These are phyloP conservation scores for Annona squamosa DNA, from an alignment of 164 flowering plant genomes.

Conservation along the genomic window DNA sequence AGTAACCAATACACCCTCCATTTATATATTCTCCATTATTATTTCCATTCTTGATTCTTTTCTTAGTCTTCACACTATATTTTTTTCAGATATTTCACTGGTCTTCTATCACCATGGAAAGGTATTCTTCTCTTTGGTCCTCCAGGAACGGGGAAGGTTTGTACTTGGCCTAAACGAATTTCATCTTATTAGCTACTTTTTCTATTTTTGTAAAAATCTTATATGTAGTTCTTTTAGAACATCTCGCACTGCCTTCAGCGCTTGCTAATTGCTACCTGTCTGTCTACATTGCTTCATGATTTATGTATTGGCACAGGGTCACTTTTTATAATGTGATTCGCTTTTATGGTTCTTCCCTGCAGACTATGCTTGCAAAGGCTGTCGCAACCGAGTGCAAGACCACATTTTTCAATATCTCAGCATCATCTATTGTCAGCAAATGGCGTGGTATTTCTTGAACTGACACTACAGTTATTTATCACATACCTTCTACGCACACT, in stretches of 20 bases:
- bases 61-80: not conserved
- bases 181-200: not conserved
- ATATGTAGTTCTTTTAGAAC: not conserved
- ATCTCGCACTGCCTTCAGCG: not conserved
- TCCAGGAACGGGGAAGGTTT: conserved; percentile 98
- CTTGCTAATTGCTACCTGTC: not conserved
- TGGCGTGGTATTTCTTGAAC: conserved; percentile 85
- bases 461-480: not conserved
- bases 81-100: conserved; percentile 76
- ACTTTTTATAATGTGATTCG: not conserved
- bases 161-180: conserved; percentile 9
- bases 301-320: not conserved
- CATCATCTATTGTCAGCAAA: conserved; percentile 98
- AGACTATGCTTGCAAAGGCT: conserved; percentile 99
- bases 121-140: conserved; percentile 98
- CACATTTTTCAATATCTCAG: conserved; percentile 97
- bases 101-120: conserved; percentile 96
- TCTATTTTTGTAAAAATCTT: not conserved
- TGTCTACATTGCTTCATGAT: not conserved
- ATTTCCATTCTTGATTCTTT: no score
- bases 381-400: conserved; percentile 99
- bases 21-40: no score
- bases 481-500: no score
- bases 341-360: conserved; percentile 10
- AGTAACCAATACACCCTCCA: no score